Percentiles rank a stretch among this genome's conserved stretches.
These are phyloP conservation scores for Herpetomonas muscarum DNA, from an alignment of 208 protist species.

Conservation along the genomic window DNA sequence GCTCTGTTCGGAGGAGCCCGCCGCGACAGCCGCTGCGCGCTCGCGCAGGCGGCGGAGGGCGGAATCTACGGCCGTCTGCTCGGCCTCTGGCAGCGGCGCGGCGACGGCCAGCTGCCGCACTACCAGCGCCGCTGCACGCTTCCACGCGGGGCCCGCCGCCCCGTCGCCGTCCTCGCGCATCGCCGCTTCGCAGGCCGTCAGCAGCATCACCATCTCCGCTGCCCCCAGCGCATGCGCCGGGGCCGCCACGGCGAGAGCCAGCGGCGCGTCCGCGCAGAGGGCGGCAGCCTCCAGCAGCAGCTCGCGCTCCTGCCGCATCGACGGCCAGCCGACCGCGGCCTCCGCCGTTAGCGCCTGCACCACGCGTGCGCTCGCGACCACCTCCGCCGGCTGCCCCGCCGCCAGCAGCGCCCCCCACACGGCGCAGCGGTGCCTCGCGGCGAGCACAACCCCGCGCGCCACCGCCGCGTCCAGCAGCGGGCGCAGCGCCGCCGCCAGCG, in stretches of 20 bases:
- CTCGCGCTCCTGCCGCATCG: neutral
- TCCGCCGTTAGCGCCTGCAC: too few species aligned
- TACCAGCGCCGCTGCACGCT: neutral
- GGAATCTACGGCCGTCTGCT: too few species aligned
- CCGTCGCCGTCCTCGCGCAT: neutral
- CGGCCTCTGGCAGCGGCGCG: too few species aligned
- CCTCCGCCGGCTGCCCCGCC: too few species aligned
- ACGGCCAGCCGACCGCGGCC: neutral
- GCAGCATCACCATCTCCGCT: neutral
- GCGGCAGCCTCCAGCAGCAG: constrained; percentile 6
- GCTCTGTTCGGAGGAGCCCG: too few species aligned
- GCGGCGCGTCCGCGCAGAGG: neutral
- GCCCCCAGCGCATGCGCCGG: too few species aligned
- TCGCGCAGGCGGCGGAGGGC: too few species aligned
- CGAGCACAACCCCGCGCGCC: constrained; percentile 15
- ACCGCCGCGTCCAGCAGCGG: constrained; percentile 18
- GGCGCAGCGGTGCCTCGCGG: constrained; percentile 14
- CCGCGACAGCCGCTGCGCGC: too few species aligned
- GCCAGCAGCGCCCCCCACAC: constrained; percentile 18
- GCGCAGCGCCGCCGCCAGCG: constrained; percentile 4
- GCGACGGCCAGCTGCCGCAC: too few species aligned
- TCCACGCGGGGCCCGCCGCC: too few species aligned
- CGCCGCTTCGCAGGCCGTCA: neutral
- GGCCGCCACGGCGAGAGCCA: neutral
- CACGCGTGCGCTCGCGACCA: too few species aligned